Percentiles rank a stretch among this genome's conserved stretches.
Conservation (phyloP, 768 basidiomycete species). For the Tricholoma sp. region DNA sequence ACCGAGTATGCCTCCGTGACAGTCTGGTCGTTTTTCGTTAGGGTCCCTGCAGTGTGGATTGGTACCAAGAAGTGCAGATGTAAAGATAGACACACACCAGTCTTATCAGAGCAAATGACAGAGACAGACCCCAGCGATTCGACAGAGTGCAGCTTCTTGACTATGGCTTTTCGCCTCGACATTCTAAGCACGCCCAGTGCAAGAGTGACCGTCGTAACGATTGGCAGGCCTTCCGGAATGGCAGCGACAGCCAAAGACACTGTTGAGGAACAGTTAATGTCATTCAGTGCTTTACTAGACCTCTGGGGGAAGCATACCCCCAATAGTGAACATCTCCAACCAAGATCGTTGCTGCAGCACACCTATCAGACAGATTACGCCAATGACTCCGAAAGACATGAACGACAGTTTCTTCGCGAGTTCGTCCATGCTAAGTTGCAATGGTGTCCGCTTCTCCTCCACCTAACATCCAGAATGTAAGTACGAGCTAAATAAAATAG, state of each 20-base stretch:
- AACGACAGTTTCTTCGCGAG: conserved; percentile 89
- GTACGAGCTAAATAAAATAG: conserved; percentile 11
- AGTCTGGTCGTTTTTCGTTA: conserved; percentile 96
- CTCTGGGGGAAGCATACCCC: conserved; percentile 51
- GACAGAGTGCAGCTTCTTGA: conserved; percentile 94
- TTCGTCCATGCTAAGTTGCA: conserved; percentile 95
- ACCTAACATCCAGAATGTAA: conserved; percentile 33
- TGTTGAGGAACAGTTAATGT: conserved; percentile 24
- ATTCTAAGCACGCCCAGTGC: conserved; percentile 92
- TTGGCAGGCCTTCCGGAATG: conserved; percentile 94
- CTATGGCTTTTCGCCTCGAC: conserved; percentile 93
- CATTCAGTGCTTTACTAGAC: neutral
- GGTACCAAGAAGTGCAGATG: conserved; percentile 2
- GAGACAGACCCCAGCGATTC: conserved; percentile 92
- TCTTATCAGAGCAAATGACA: conserved; percentile 98
- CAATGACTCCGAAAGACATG: conserved; percentile 91
- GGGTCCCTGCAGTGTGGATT: conserved; percentile 53
- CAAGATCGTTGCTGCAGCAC: conserved; percentile 80
- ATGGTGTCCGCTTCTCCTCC: conserved; percentile 87
- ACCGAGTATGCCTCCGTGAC: conserved; percentile 86
- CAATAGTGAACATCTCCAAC: conserved; percentile 99
- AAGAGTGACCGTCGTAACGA: conserved; percentile 95
- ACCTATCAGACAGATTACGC: conserved; percentile 88
- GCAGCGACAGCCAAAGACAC: conserved; percentile 98
- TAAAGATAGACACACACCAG: conserved; percentile 44